Conservation (phyloP, 164 flowering plant genomes). For the Malania oleifera region DNA sequence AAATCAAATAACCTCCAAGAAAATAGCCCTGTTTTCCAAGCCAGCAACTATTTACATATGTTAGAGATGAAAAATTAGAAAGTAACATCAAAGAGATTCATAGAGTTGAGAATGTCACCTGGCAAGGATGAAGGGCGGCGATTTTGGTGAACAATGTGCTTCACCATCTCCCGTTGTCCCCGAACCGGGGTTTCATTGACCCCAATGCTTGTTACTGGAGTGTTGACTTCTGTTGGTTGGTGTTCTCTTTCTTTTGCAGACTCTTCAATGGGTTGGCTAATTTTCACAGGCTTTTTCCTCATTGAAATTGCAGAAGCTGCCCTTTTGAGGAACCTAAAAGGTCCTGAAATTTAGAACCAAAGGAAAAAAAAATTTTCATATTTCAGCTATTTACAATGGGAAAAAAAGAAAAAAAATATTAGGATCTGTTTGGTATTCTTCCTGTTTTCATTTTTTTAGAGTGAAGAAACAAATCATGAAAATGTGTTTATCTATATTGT, state of each 20-base stretch:
- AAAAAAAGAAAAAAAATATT: too few relatives aligned
- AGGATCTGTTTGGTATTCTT: too few relatives aligned
- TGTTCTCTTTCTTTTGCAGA: conserved; percentile 2
- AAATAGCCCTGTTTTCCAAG: too few relatives aligned
- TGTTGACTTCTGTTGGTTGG: neutral
- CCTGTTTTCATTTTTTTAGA: too few relatives aligned
- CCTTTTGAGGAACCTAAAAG: conserved; percentile 2
- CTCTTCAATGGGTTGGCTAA: conserved; percentile 3
- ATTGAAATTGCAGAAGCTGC: conserved; percentile 1
- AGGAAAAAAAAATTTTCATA: too few relatives aligned
- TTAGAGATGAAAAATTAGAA: neutral
- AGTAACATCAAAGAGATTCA: neutral
- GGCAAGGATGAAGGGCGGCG: conserved; percentile 14
- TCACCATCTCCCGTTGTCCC: conserved; percentile 10
- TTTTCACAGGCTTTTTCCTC: neutral
- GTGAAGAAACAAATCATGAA: too few relatives aligned
- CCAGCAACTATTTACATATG: too few relatives aligned
- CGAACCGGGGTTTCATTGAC: neutral
- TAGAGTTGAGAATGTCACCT: conserved; percentile 13
- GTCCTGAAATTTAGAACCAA: conserved; percentile 17
- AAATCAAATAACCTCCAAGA: too few relatives aligned
- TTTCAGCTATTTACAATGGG: too few relatives aligned
- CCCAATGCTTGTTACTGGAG: neutral
- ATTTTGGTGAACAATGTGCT: conserved; percentile 16
- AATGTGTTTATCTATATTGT: too few relatives aligned